Conservation (phyloP, 805 yeast species). For the Kluyveromyces aestuarii region DNA sequence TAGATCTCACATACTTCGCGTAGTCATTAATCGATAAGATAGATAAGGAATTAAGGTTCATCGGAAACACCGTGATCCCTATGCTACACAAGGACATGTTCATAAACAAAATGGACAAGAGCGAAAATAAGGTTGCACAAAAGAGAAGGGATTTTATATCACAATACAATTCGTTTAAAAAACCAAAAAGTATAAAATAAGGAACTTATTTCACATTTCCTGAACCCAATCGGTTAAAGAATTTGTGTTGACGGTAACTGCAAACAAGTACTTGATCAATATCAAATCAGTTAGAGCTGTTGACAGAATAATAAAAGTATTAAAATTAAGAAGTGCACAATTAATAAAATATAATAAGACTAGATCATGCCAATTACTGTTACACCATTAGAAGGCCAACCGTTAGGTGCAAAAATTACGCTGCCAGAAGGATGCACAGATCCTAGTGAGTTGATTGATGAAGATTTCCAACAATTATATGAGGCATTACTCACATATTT, state of each 20-base stretch:
- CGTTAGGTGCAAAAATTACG: constrained; percentile 60
- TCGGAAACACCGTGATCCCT: background rate
- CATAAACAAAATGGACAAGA: background rate
- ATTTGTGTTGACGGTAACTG: too few species aligned
- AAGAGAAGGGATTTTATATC: background rate
- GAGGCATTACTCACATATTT: constrained; percentile 60
- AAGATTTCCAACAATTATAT: constrained; percentile 52
- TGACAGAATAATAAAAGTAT: too few species aligned
- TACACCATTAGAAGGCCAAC: constrained; percentile 20
- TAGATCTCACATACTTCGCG: background rate
- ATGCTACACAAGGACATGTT: too few species aligned
- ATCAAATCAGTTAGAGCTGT: too few species aligned
- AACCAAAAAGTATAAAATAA: too few species aligned
- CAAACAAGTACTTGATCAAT: too few species aligned
- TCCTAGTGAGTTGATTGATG: constrained; percentile 57
- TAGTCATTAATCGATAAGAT: background rate
- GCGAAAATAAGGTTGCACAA: background rate
- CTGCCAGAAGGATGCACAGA: constrained; percentile 66
- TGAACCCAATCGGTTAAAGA: too few species aligned
- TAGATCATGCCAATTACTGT: constrained; percentile 12
- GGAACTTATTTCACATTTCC: background rate
- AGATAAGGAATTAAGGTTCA: background rate
- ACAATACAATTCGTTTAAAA: too few species aligned
- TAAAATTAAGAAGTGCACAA: too few species aligned
- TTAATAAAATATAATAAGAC: too few species aligned